phyloP scores from a whole-genome alignment of 2,329 filamentous ascomycete genomes.

The Berkeleyomyces basicola region DNA sequence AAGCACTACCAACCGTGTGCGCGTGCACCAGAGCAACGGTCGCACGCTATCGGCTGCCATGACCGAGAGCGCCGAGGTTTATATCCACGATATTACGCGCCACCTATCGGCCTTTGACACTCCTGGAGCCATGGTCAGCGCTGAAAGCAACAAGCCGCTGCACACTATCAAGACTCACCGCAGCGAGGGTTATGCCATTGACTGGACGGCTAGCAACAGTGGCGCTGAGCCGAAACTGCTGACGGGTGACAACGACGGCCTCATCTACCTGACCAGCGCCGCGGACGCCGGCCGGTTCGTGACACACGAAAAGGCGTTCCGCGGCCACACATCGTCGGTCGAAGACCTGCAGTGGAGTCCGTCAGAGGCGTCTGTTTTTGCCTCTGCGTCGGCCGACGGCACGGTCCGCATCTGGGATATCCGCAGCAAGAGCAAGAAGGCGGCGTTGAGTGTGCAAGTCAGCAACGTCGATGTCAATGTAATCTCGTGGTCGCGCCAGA shows the following conservation, averaged over 20 bases:
- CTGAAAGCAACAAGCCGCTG: constrained; percentile 75
- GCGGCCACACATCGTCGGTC: constrained; percentile 68
- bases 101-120: constrained; percentile 81
- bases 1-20: constrained; percentile 87
- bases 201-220: constrained; percentile 50
- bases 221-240: constrained; percentile 62
- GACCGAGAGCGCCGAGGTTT: constrained; percentile 75
- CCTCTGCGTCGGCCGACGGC: constrained; percentile 84
- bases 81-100: constrained; percentile 87
- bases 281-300: constrained; percentile 80
- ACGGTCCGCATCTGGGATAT: constrained; percentile 94
- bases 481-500: constrained; percentile 84
- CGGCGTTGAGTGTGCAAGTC: constrained; percentile 75
- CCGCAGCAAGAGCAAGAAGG: constrained; percentile 71
- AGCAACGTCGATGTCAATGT: constrained; percentile 86
- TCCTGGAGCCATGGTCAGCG: constrained; percentile 63
- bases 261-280: constrained; percentile 75
- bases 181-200: constrained; percentile 85
- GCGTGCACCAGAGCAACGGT: constrained; percentile 63
- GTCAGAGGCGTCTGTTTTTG: constrained; percentile 81
- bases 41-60: constrained; percentile 79
- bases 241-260: constrained; percentile 79
- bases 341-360: constrained; percentile 98
- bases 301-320: constrained; percentile 69
- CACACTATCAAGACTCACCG: constrained; percentile 83